Evolutionary conservation across 2,329 filamentous ascomycete species (phyloP).

Genomic region (Hymenoscyphus scutula): DNA sequence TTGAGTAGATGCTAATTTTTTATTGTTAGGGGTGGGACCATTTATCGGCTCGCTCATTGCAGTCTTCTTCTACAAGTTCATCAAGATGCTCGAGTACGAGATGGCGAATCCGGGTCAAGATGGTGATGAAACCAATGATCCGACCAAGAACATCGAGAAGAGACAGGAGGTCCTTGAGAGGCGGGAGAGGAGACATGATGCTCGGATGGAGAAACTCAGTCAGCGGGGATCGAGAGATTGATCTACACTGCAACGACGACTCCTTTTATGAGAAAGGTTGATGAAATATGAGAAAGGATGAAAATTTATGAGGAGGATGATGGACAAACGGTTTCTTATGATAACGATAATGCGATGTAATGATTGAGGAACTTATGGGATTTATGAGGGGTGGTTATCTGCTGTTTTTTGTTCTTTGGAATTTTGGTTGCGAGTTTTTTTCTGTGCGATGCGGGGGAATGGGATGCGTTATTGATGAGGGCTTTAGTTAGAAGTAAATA

Average conservation of each 20-base stretch:
- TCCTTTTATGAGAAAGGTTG: too few relatives aligned
- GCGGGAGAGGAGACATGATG: background rate
- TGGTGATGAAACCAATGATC: slow-evolving; percentile 30
- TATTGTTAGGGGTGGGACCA: slow-evolving; percentile 43
- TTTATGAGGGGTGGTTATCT: too few relatives aligned
- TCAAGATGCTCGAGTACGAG: slow-evolving; percentile 50
- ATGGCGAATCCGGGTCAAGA: slow-evolving; percentile 47
- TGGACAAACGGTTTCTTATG: too few relatives aligned
- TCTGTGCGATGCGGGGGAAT: too few relatives aligned
- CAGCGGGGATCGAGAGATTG: background rate
- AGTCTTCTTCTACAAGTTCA: slow-evolving; percentile 45
- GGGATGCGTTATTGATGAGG: too few relatives aligned
- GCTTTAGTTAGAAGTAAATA: too few relatives aligned
- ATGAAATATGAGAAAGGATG: too few relatives aligned
- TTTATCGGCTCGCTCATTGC: slow-evolving; percentile 48
- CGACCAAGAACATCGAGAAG: slow-evolving; percentile 5
- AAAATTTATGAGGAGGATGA: too few relatives aligned
- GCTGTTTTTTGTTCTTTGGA: too few relatives aligned
- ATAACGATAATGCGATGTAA: too few relatives aligned
- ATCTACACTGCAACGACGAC: background rate
- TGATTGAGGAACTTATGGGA: too few relatives aligned
- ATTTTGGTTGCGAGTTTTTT: too few relatives aligned
- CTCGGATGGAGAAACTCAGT: background rate
- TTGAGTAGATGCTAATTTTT: background rate
- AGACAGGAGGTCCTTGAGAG: slow-evolving; percentile 1